These are phyloP conservation scores for Fragaria vesca DNA, from an alignment of 306 rosid genomes.

Conservation along the genomic window DNA sequence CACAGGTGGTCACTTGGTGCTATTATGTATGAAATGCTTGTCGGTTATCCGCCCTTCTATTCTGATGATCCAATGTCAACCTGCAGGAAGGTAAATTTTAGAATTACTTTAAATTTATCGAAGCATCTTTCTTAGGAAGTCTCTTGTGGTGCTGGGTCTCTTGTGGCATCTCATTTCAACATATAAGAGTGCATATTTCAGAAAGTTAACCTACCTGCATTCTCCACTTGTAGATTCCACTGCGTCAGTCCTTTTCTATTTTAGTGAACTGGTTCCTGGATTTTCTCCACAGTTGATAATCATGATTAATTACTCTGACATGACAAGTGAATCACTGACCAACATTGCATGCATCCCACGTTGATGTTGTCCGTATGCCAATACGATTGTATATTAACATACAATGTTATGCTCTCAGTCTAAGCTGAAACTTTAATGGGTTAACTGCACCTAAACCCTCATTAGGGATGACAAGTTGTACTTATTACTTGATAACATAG, in stretches of 20 bases:
- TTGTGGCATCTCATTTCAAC: background rate
- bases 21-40: constrained; percentile 97
- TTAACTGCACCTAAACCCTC: background rate
- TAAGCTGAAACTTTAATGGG: background rate
- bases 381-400: background rate
- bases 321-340: background rate
- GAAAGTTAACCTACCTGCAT: constrained; percentile 12
- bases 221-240: background rate
- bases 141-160: background rate
- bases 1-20: constrained; percentile 99
- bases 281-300: background rate
- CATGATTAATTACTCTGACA: background rate
- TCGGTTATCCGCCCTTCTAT: constrained; percentile 97
- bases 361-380: background rate
- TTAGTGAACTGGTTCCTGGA: background rate
- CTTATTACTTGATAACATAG: background rate
- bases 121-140: constrained; percentile 7
- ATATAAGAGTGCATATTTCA: constrained; percentile 1
- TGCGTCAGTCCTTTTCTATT: background rate
- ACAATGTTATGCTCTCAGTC: background rate
- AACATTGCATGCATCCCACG: no score
- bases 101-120: constrained; percentile 10
- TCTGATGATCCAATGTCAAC: constrained; percentile 99
- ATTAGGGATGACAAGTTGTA: constrained; percentile 1
- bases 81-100: constrained; percentile 78